These are phyloP conservation scores for Protea cynaroides DNA, from an alignment of 164 flowering plant genomes.

Conservation along the genomic window DNA sequence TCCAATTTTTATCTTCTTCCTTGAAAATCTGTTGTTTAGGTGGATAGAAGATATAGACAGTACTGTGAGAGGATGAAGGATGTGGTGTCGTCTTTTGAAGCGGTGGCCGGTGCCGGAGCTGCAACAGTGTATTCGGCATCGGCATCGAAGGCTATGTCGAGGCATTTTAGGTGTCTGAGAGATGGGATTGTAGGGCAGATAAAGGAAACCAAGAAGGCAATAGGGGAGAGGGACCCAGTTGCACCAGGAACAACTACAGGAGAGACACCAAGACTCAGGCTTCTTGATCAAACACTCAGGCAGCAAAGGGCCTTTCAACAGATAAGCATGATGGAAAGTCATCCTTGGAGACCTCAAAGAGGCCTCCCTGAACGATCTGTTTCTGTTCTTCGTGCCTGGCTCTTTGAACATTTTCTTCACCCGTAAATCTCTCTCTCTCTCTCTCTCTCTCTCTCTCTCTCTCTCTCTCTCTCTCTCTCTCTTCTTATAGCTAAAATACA, in stretches of 20 bases:
- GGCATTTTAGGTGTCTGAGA: constrained; percentile 77
- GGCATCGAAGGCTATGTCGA: constrained; percentile 86
- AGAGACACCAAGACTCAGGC: constrained; percentile 71
- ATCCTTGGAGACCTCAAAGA: constrained; percentile 78
- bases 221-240: constrained; percentile 70
- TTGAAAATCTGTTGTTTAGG: constrained; percentile 30
- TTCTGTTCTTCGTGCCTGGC: constrained; percentile 20
- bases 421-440: constrained; percentile 57
- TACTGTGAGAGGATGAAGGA: constrained; percentile 87
- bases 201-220: constrained; percentile 57
- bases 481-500: not conserved
- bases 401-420: constrained; percentile 90
- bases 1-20: constrained; percentile 22
- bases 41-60: constrained; percentile 86
- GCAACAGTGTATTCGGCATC: constrained; percentile 62
- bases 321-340: constrained; percentile 75
- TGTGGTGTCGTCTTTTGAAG: constrained; percentile 73
- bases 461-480: constrained; percentile 15
- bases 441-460: constrained; percentile 4
- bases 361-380: constrained; percentile 60
- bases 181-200: constrained; percentile 78
- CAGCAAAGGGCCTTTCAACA: constrained; percentile 34
- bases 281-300: constrained; percentile 71
- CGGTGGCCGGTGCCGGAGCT: constrained; percentile 67
- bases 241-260: constrained; percentile 67